Percentiles rank a stretch among this genome's conserved stretches.
Conservation (phyloP, 257 asterid species). For the Petunia secreta region DNA sequence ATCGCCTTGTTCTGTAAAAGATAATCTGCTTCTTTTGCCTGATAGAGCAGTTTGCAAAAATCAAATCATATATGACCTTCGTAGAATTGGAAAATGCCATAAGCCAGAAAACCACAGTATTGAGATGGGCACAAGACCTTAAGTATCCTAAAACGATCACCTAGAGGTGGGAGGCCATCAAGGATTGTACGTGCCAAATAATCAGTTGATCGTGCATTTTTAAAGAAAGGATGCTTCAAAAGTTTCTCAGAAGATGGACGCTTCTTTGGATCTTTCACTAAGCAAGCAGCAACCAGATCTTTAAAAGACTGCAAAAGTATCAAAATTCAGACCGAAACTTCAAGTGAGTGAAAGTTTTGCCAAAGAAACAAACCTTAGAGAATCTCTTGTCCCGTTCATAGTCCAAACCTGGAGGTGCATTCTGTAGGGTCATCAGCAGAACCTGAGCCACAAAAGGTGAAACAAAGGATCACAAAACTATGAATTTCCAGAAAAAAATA, state of each 20-base stretch:
- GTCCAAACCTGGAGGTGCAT: conserved; percentile 99
- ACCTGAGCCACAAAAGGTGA: conserved; percentile 61
- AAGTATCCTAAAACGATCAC: conserved; percentile 95
- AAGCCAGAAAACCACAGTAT: conserved; percentile 21
- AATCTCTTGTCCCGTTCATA: conserved; percentile 95
- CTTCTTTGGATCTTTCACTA: conserved; percentile 99
- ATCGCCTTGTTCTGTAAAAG: conserved; percentile 74
- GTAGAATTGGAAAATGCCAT: conserved; percentile 5
- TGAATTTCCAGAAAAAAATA: background rate
- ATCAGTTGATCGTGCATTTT: conserved; percentile 66
- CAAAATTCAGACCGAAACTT: conserved; percentile 39
- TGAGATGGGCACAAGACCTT: conserved; percentile 77
- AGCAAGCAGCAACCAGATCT: conserved; percentile 96
- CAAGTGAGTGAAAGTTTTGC: conserved; percentile 30
- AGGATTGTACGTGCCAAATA: conserved; percentile 73
- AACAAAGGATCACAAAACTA: conserved; percentile 29
- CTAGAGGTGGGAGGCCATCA: conserved; percentile 80
- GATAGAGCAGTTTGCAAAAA: conserved; percentile 40
- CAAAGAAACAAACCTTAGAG: conserved; percentile 74
- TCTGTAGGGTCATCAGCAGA: conserved; percentile 96
- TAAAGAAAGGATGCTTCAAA: conserved; percentile 93
- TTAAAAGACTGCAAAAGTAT: conserved; percentile 74
- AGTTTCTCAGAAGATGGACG: conserved; percentile 97
- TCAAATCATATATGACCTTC: background rate
- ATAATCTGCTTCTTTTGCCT: conserved; percentile 94